Evolutionary conservation across 2,329 filamentous ascomycete genomes (phyloP).

Genomic region (Ciborinia camelliae): DNA sequence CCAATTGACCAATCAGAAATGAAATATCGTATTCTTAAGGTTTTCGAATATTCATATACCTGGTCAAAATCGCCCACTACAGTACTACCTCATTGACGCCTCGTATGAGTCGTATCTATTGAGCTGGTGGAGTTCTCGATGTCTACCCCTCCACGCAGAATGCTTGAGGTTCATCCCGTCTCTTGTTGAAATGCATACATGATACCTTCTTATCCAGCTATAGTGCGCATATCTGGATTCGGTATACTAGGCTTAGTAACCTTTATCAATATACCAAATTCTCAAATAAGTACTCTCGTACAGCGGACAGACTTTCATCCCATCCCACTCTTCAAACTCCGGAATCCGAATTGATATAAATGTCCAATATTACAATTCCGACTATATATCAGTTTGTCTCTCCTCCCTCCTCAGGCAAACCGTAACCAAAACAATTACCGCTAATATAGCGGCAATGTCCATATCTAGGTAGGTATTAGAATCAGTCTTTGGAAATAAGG

Average conservation of each 20-base stretch:
- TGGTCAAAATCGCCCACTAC: background rate
- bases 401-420: background rate
- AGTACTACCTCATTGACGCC: conserved; percentile 13
- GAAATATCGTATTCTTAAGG: background rate
- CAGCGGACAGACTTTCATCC: background rate
- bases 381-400: background rate
- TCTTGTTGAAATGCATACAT: background rate
- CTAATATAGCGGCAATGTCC: background rate
- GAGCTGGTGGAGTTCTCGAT: background rate
- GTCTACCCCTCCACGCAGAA: background rate
- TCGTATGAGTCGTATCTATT: conserved; percentile 12
- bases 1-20: background rate
- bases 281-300: background rate
- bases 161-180: conserved; percentile 8
- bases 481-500: background rate
- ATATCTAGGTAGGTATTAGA: background rate
- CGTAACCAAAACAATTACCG: background rate
- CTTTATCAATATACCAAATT: background rate
- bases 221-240: background rate
- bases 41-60: background rate
- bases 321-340: conserved; percentile 7
- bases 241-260: background rate
- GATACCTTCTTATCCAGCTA: conserved; percentile 14
- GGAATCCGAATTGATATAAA: background rate
- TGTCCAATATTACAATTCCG: conserved; percentile 1